Base-by-base conservation (phyloP, 305 asterid species). In the Fraxinus sp. region DNA sequence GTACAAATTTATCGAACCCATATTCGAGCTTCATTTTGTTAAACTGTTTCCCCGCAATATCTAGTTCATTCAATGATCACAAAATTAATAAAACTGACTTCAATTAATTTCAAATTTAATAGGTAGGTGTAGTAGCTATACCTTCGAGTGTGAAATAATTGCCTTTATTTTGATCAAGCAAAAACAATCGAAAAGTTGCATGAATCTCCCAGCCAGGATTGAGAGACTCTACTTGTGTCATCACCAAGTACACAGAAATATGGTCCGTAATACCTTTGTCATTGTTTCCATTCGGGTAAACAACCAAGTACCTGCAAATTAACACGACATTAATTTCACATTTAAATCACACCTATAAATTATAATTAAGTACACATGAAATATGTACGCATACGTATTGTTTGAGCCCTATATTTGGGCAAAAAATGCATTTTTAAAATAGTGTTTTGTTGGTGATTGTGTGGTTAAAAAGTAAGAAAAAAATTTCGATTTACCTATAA, bases 211-310 rank as follows among this genome's bases (percentile, higher is more conserved):
- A 92, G 22, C 91, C 89, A 1, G 89, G 91, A 62, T 68, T 79
- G 11, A 68, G 86, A 4, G 88, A 80, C 26, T 77, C 83, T 49
- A 74, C 77, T 8, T 88, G 87, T 32, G 82, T 86, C 37, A 87
- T 73, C 75, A 49, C 80, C 70, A 92, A 43, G 86, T 90, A 89
- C 2, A 87, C 39, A 79, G 94, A 92, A 82, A 92, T 82, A 74
- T 90, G 90, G 46, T 92, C 92, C 0, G 70, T 86, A 16, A 86
- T 81, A 71, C 86, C 89, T 84, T 89, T 90, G 84, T 46, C 87
- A 82, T 91, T 92, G 91, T 91, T 89, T 66, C 94, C 94, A 35
- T 87, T 88, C 41, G 91, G 94, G 86, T 88, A 87, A 79, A 92
- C 76, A 55, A 82, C 86, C 82, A 89, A 82, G 39, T 85, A 84